Conservation (phyloP, 1,139 yeast species). For the Saccharomycopsis crataegensis region DNA sequence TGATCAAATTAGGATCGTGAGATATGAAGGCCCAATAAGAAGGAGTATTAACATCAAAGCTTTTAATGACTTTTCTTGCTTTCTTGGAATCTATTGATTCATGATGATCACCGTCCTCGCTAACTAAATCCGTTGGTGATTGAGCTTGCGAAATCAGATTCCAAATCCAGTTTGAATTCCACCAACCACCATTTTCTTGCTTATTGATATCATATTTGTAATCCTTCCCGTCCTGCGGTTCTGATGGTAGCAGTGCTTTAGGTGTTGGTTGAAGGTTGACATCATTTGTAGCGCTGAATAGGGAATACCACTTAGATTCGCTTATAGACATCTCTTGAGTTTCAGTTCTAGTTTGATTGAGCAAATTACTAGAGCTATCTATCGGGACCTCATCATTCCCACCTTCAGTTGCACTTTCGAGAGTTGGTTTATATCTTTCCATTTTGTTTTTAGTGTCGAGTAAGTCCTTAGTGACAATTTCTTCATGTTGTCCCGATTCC, state of each 20-base stretch:
- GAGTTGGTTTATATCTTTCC: too few species aligned
- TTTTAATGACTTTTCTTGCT: conserved; percentile 10
- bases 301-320: too few species aligned
- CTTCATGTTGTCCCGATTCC: too few species aligned
- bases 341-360: too few species aligned
- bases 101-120: conserved; percentile 4
- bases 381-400: too few species aligned
- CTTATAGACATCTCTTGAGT: too few species aligned
- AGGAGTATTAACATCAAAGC: background rate
- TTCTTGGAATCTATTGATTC: conserved; percentile 11
- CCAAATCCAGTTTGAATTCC: conserved; percentile 18
- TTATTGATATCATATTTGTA: background rate
- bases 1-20: conserved; percentile 5
- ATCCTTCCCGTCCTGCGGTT: background rate
- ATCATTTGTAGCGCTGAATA: background rate
- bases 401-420: too few species aligned
- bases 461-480: too few species aligned
- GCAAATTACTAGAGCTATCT: too few species aligned
- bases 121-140: background rate
- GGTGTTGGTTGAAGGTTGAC: background rate
- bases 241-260: background rate
- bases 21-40: conserved; percentile 16
- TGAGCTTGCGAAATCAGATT: background rate
- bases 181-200: conserved; percentile 8
- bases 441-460: too few species aligned